Percentiles rank a stretch among this genome's conserved stretches.
phyloP scores from a whole-genome alignment of 306 rosid species.

The Cucurbita moschata region DNA sequence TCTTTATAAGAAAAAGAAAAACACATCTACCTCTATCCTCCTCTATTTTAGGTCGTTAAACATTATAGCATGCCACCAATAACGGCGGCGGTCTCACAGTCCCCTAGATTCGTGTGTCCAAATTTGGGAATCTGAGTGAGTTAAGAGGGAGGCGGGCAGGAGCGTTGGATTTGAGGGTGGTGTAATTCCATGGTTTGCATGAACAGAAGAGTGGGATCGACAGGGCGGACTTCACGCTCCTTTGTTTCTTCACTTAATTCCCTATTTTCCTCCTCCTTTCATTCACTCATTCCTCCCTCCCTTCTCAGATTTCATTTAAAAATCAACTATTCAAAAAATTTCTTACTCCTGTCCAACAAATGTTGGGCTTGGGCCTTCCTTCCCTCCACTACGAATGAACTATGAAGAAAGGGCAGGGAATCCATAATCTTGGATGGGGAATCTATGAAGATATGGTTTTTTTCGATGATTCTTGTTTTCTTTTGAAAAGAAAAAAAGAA shows the following conservation, averaged over 20 bases:
- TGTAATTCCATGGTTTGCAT: background rate
- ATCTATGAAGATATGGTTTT: background rate
- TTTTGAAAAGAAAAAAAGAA: background rate
- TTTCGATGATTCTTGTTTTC: background rate
- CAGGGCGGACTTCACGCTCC: no score
- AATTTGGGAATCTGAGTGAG: background rate
- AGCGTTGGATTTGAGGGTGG: background rate
- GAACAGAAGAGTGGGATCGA: no score
- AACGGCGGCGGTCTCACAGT: slow-evolving; percentile 20
- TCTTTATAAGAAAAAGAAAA: background rate
- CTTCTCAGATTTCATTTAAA: no score
- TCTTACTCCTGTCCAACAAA: background rate
- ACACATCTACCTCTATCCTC: background rate
- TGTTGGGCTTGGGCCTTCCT: background rate
- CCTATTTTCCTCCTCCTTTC: no score
- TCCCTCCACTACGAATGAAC: background rate
- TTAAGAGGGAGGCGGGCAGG: no score
- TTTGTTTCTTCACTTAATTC: no score
- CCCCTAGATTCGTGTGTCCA: slow-evolving; percentile 6
- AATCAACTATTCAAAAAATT: no score
- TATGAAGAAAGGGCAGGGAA: background rate
- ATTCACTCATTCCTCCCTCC: no score
- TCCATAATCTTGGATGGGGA: background rate
- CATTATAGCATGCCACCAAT: background rate
- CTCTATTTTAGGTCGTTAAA: background rate